A percentile compares a stretch with the other conserved stretches of the same genome.
phyloP scores from a whole-genome alignment of 2,329 filamentous ascomycete genomes.

The Chaetomium strumarium region DNA sequence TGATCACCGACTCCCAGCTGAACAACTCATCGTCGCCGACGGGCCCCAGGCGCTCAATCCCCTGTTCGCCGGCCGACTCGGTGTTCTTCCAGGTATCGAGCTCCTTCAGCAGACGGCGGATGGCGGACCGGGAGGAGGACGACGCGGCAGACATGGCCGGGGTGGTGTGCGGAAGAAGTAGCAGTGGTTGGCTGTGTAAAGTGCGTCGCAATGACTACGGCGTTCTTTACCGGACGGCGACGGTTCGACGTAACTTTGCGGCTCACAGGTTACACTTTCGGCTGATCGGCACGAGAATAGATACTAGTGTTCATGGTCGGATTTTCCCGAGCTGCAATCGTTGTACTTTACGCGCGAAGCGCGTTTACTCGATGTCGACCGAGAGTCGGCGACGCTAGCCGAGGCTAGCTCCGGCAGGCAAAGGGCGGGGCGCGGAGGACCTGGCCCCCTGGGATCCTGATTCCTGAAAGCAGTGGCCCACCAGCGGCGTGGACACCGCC shows the following conservation, averaged over 20 bases:
- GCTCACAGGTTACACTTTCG: neutral
- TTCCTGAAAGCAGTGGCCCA: no score
- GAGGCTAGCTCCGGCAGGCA: neutral
- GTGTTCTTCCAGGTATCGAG: slow-evolving; percentile 46
- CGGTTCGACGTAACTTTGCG: neutral
- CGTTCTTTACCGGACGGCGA: neutral
- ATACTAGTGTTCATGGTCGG: neutral
- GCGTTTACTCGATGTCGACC: no score
- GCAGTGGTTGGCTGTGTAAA: neutral
- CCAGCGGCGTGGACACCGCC: neutral
- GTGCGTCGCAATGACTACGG: neutral
- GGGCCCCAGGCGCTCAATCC: slow-evolving; percentile 55
- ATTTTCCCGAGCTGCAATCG: neutral
- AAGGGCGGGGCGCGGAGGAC: neutral
- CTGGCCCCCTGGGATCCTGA: no score
- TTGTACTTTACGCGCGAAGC: no score
- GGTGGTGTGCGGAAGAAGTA: neutral
- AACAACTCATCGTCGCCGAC: slow-evolving; percentile 49
- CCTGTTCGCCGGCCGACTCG: slow-evolving; percentile 44
- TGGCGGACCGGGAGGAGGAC: slow-evolving; percentile 37
- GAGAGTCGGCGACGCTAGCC: neutral
- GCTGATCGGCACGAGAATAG: neutral
- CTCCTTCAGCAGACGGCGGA: slow-evolving; percentile 54
- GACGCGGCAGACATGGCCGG: slow-evolving; percentile 8
- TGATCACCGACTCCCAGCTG: slow-evolving; percentile 55